These are phyloP conservation scores for Paraphoma sp. DNA, from an alignment of 2,329 filamentous ascomycete species.

Conservation along the genomic window DNA sequence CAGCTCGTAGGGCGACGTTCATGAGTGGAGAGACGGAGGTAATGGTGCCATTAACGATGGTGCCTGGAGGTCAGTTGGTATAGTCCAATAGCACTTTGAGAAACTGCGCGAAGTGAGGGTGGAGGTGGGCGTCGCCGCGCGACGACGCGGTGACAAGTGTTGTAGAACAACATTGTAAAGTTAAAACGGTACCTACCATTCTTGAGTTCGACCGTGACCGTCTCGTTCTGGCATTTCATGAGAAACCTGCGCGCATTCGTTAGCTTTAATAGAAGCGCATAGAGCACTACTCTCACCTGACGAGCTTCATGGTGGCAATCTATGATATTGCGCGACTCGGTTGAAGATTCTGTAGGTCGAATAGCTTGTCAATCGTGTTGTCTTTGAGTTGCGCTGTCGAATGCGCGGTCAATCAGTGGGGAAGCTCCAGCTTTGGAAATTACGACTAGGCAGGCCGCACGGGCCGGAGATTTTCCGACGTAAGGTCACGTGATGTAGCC, in stretches of 20 bases:
- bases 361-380: neutral
- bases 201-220: constrained; percentile 97
- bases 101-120: neutral
- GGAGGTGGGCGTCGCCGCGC: neutral
- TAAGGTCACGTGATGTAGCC: constrained; percentile 12
- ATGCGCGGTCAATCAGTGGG: constrained; percentile 26
- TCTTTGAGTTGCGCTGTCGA: constrained; percentile 15
- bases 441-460: constrained; percentile 29
- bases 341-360: neutral
- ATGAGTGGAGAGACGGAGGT: constrained; percentile 96
- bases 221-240: constrained; percentile 99
- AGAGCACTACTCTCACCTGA: constrained; percentile 30
- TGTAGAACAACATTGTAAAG: neutral
- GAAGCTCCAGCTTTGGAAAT: constrained; percentile 29
- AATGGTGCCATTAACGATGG: constrained; percentile 95
- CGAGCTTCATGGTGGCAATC: constrained; percentile 43
- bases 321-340: neutral
- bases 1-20: constrained; percentile 94
- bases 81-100: neutral
- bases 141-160: neutral
- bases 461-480: constrained; percentile 17
- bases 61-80: constrained; percentile 63
- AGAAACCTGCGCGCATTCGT: constrained; percentile 72
- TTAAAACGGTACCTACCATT: constrained; percentile 70
- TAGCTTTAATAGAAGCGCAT: constrained; percentile 17